These are phyloP conservation scores for Melanogaster broomeanus DNA, from an alignment of 768 basidiomycete species.

Conservation along the genomic window DNA sequence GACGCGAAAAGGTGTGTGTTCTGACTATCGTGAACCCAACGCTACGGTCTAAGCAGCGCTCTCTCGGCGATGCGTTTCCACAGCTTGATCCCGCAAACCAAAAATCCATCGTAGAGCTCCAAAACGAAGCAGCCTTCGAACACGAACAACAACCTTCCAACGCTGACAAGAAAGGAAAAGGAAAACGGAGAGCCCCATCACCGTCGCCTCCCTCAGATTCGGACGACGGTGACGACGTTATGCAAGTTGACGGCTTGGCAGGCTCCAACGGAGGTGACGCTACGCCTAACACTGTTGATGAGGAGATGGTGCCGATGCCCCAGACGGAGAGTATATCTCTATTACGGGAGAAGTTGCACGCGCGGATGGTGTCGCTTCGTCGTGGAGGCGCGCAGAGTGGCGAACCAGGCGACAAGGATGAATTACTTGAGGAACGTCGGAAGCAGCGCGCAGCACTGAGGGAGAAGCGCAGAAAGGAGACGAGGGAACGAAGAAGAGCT, in stretches of 20 bases:
- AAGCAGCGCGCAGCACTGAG: constrained; percentile 77
- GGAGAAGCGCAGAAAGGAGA: constrained; percentile 83
- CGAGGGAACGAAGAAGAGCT: constrained; percentile 74
- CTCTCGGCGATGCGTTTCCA: not conserved
- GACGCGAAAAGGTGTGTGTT: constrained; percentile 71
- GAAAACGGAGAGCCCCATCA: constrained; percentile 48
- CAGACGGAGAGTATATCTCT: constrained; percentile 57
- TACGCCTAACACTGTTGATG: constrained; percentile 10
- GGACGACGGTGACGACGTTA: constrained; percentile 26
- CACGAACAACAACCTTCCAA: constrained; percentile 21
- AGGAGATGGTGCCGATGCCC: constrained; percentile 63
- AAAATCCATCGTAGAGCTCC: constrained; percentile 73
- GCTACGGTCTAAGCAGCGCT: not conserved
- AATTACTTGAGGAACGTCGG: constrained; percentile 78
- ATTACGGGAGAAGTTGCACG: constrained; percentile 74
- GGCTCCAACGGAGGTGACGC: constrained; percentile 31
- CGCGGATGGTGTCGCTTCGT: constrained; percentile 71
- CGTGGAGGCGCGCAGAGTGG: constrained; percentile 36
- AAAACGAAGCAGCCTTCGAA: constrained; percentile 49
- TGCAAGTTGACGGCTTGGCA: constrained; percentile 34
- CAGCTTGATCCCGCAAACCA: constrained; percentile 94
- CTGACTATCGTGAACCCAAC: not conserved
- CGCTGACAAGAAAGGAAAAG: constrained; percentile 31
- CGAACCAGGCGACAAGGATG: constrained; percentile 72
- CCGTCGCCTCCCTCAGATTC: constrained; percentile 28